Evolutionary conservation across 805 yeast species (phyloP), one percentile per base, ranked within the genome.

Genomic region (Pichia sporocuriosa): DNA sequence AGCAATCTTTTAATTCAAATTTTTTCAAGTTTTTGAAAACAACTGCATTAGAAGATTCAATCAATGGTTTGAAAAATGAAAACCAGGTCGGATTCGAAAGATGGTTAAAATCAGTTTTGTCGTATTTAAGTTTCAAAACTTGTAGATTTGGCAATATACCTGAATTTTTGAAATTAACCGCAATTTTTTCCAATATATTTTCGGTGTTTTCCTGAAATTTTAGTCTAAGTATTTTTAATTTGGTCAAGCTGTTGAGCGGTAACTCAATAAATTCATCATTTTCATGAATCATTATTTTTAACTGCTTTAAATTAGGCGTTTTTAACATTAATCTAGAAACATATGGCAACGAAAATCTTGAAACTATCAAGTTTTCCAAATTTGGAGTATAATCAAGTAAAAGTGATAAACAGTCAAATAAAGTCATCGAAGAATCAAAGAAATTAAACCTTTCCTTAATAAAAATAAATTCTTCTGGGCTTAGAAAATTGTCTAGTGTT

Each of bases 71-170:
- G 39, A 59, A 59, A 25, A 59, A 55, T n/a, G 59, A 40, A 28
- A 46, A 46, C 63, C 63, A 59, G 12, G 59, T 48, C 10, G 54
- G 52, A 2, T 44, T 42, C 6, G 51, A 36, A 2, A 39, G 9
- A 36, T 56, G 56, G 35, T 58, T 58, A 30, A 56, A 57, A 22
- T 52, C 61, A 4, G 43, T 41, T 35, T 44, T 50, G 11, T 49
- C 41, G 31, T 47, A 52, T 7, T 47, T 48, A 20, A 57, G 21
- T 29, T 47, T 48, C 13, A 58, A 40, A 8, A 42, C 34, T 23
- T 43, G 25, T 21, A 58, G 39, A 9, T 40, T 29, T 9, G 23
- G 10, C 7, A 50, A 27, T 3, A 46, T 40, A 15, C 32, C 15
- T 22, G n/a, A 23, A 11, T 39, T 9, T 22, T 36, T 21, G 19